Base-by-base conservation (phyloP, 345 rosid species). In the Cardiospermum halicacabum region DNA sequence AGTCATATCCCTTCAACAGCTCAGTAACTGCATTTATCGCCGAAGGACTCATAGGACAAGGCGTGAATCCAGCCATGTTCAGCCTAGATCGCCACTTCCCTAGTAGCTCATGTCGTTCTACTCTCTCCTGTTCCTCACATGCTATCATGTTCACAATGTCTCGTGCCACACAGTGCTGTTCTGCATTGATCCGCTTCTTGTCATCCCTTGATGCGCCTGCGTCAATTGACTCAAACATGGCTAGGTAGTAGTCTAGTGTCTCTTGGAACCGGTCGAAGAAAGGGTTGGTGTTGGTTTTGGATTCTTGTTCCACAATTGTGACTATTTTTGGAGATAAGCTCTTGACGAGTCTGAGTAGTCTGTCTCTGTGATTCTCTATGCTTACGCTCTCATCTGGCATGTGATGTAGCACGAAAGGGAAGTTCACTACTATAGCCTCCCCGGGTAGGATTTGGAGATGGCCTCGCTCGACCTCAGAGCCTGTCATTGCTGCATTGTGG, bases 351-450 rank as follows among this genome's bases (percentile, higher is more conserved):
- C 92, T 84, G 54, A 94, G 66, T 57, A 94, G 60, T 62, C 88
- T 70, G 69, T 94, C 99, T 58, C 99, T 81, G 64, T 87, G 97
- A 74, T 89, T 94, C 65, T 64, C 55, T 0, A 67, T 86, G 75
- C 81, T 85, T 55, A 91, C 99, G 28, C 97, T 94, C 84, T 94
- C 99, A 53, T 94, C 99, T 5, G 97, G 97, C 91, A 94, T 91
- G 84, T 94, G 99, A 74, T 91, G 99, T 78, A 94, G 69, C 43
- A 91, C 78, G 24, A 60, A 94, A 0, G 99, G 99, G 68, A 89
- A 85, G 76, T 85, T 94, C 76, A 91, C 97, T 5, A 81, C 86
- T 5, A 94, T 62, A n/a, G 96, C 93, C 60, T 84, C 95, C n/a
- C 91, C 96, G 8, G 84, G 77, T 28, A 63, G 84, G 68, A 89